Evolutionary conservation across 768 basidiomycete species (phyloP).

Genomic region (Pisolithus orientalis): DNA sequence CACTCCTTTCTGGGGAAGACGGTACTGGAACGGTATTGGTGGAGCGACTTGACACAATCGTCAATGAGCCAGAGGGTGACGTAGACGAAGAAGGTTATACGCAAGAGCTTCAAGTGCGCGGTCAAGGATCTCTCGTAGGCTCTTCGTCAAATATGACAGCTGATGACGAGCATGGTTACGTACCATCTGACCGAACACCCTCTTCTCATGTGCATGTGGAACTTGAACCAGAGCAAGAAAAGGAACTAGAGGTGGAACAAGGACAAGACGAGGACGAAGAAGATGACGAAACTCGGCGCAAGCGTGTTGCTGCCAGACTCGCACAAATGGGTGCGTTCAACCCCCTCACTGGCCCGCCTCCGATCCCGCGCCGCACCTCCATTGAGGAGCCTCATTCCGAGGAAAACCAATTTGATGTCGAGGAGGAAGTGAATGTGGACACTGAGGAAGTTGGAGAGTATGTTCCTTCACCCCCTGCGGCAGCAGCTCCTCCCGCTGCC

Average conservation of each 20-base stretch:
- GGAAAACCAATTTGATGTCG: conserved; percentile 8
- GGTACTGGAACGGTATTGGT: neutral
- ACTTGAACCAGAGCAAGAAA: conserved; percentile 5
- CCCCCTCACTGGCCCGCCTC: conserved; percentile 40
- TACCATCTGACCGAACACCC: neutral
- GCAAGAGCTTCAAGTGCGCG: conserved; percentile 8
- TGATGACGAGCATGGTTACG: conserved; percentile 1
- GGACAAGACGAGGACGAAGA: conserved; percentile 32
- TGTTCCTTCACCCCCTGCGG: conserved; percentile 10
- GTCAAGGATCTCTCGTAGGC: conserved; percentile 3
- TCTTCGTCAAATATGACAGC: conserved; percentile 1
- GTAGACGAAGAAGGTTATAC: neutral
- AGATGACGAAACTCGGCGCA: conserved; percentile 48
- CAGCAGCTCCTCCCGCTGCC: neutral
- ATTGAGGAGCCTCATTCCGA: conserved; percentile 8
- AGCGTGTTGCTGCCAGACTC: conserved; percentile 51
- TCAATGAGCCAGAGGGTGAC: conserved; percentile 5
- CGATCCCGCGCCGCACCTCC: conserved; percentile 12
- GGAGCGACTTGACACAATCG: conserved; percentile 4
- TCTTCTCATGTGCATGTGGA: neutral
- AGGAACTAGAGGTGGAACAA: neutral
- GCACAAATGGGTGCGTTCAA: conserved; percentile 61
- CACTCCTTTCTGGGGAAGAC: conserved; percentile 1
- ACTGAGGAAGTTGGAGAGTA: conserved; percentile 20
- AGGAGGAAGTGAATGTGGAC: conserved; percentile 20